A percentile compares a stretch with the other conserved stretches of the same genome.
Conservation (phyloP, 805 yeast genomes). For the Pichia occidentalis region DNA sequence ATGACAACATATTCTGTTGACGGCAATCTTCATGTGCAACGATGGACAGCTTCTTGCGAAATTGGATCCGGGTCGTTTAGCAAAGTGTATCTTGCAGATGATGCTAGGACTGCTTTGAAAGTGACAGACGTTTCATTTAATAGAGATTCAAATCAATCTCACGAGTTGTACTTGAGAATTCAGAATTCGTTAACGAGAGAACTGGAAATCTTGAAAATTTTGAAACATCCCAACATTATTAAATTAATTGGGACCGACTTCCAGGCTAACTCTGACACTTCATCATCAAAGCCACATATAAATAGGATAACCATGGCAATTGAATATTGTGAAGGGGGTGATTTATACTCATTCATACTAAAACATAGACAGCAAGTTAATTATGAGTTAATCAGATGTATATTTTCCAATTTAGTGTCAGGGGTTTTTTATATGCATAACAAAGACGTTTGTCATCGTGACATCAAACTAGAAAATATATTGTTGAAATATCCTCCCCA, state of each 20-base stretch:
- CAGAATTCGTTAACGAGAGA: constrained; percentile 69
- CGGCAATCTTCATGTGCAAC: constrained; percentile 12
- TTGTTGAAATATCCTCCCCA: constrained; percentile 36
- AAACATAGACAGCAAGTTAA: constrained; percentile 36
- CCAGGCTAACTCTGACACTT: too few relatives aligned
- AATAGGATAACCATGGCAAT: constrained; percentile 44
- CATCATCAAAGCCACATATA: constrained; percentile 11
- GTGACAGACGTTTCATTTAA: constrained; percentile 31
- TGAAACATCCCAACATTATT: constrained; percentile 67
- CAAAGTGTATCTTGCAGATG: constrained; percentile 45
- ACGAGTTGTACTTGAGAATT: constrained; percentile 41
- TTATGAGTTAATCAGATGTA: constrained; percentile 46
- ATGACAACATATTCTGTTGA: constrained; percentile 7
- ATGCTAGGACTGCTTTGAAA: constrained; percentile 61
- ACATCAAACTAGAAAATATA: constrained; percentile 82
- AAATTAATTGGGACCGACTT: constrained; percentile 46
- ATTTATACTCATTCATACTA: constrained; percentile 60
- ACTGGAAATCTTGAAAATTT: constrained; percentile 49
- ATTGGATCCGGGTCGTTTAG: constrained; percentile 70
- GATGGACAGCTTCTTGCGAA: constrained; percentile 31
- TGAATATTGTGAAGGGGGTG: constrained; percentile 82
- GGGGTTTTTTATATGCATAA: constrained; percentile 71
- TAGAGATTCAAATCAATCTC: constrained; percentile 32
- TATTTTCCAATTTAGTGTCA: constrained; percentile 62
- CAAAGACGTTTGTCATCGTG: constrained; percentile 74